Percentiles rank a stretch among this genome's conserved stretches.
Conservation (phyloP, 306 rosid species). For the Boehmeria nivea region DNA sequence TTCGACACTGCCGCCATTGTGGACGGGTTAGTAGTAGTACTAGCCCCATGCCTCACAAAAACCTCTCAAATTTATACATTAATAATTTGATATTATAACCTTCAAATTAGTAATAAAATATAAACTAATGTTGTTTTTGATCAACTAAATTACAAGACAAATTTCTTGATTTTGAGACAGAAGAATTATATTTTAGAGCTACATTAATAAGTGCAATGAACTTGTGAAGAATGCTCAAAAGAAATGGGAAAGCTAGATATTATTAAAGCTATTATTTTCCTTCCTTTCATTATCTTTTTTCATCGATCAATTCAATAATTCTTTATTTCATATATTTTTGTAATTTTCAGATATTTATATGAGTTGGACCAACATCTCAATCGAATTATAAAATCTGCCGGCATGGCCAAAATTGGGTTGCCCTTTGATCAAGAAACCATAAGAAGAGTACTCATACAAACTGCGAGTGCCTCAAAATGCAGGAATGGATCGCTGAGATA, state of each 20-base stretch:
- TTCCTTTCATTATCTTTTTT: too few species aligned
- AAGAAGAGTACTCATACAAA: conserved; percentile 59
- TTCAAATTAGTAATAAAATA: neutral
- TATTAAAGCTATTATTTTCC: too few species aligned
- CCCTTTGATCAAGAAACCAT: conserved; percentile 58
- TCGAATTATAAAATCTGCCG: conserved; percentile 71
- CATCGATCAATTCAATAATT: too few species aligned
- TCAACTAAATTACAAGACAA: too few species aligned
- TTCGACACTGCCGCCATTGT: conserved; percentile 84
- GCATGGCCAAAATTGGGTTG: conserved; percentile 52
- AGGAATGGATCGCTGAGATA: conserved; percentile 72
- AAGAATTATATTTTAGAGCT: too few species aligned
- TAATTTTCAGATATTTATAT: conserved; percentile 49
- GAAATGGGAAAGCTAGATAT: too few species aligned
- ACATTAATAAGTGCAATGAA: too few species aligned
- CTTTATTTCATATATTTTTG: too few species aligned
- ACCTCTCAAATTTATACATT: conserved; percentile 3
- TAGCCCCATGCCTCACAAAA: neutral
- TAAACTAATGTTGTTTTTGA: too few species aligned
- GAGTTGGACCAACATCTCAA: conserved; percentile 92
- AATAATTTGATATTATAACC: conserved; percentile 6
- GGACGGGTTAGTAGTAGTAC: conserved; percentile 59
- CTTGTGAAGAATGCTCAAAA: too few species aligned
- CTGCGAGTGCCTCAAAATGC: conserved; percentile 87
- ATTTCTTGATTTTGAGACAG: too few species aligned